Conservation (phyloP, 352 stramenopile genomes). For the Thalassiosira oceanica region DNA sequence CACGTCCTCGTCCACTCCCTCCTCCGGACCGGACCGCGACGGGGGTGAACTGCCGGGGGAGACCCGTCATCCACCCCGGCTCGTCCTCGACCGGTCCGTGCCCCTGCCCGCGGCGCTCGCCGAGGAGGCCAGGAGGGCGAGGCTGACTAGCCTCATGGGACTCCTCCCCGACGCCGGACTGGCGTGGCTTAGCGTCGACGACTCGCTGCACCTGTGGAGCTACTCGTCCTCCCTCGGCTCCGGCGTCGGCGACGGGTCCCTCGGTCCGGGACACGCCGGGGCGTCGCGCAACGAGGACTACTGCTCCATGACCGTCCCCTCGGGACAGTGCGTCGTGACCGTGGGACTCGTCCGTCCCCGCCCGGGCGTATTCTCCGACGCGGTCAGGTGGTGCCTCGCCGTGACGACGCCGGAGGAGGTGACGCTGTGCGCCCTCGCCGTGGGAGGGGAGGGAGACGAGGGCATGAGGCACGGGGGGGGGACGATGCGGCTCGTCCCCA, state of each 20-base stretch:
- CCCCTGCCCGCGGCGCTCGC: slow-evolving; percentile 62
- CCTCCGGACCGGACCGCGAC: neutral
- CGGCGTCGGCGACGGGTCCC: neutral
- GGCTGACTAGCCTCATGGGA: slow-evolving; percentile 84
- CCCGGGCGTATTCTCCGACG: slow-evolving; percentile 87
- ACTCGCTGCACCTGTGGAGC: slow-evolving; percentile 92
- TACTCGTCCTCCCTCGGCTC: slow-evolving; percentile 63
- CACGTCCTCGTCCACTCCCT: neutral
- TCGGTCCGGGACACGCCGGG: neutral
- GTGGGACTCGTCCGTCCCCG: slow-evolving; percentile 88
- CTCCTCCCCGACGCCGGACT: slow-evolving; percentile 88
- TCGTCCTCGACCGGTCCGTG: slow-evolving; percentile 53
- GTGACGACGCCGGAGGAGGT: slow-evolving; percentile 94
- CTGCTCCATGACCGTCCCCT: slow-evolving; percentile 84
- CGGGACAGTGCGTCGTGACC: slow-evolving; percentile 89
- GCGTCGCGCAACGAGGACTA: slow-evolving; percentile 62
- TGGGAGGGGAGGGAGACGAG: slow-evolving; percentile 61
- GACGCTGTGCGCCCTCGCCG: slow-evolving; percentile 88
- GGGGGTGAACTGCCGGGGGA: neutral
- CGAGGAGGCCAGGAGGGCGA: slow-evolving; percentile 35
- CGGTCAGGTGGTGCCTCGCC: slow-evolving; percentile 91
- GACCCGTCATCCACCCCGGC: neutral
- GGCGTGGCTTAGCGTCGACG: slow-evolving; percentile 93
- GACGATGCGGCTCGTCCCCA: slow-evolving; percentile 70
- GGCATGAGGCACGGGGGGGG: slow-evolving; percentile 27